Conservation (phyloP, 352 stramenopile genomes). For the Globisporangium spinosum region DNA sequence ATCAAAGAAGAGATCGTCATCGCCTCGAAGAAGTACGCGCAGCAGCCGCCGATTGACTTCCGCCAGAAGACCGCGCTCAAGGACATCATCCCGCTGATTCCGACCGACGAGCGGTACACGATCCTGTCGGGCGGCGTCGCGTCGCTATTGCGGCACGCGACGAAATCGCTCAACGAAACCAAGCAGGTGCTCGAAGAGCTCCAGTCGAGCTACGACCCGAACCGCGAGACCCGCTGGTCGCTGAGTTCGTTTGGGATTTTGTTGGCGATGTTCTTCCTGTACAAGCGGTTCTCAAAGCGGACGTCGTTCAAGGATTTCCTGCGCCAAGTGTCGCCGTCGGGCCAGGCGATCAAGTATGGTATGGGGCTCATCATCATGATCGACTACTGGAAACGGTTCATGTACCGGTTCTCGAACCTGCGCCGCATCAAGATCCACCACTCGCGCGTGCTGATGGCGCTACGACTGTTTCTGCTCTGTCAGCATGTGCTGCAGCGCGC, state of each 20-base stretch:
- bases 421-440: constrained; percentile 85
- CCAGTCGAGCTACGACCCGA: constrained; percentile 79
- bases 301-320: constrained; percentile 72
- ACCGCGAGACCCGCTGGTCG: constrained; percentile 84
- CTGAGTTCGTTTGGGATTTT: constrained; percentile 61
- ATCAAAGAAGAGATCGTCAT: constrained; percentile 88
- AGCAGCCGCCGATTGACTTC: constrained; percentile 60
- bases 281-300: constrained; percentile 67
- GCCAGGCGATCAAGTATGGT: constrained; percentile 57
- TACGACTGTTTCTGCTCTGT: constrained; percentile 77
- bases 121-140: constrained; percentile 76
- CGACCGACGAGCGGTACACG: constrained; percentile 73
- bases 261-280: constrained; percentile 52
- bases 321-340: constrained; percentile 56
- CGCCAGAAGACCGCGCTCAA: constrained; percentile 80
- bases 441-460: constrained; percentile 76
- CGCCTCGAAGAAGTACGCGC: constrained; percentile 60
- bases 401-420: constrained; percentile 83
- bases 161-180: constrained; percentile 80
- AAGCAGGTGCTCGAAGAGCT: constrained; percentile 74
- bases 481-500: constrained; percentile 82
- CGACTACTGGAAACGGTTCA: constrained; percentile 77
- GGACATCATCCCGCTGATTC: constrained; percentile 86
- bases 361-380: constrained; percentile 43
- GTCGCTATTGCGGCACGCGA: constrained; percentile 77